These are phyloP conservation scores for Darksidea phi DNA, from an alignment of 495 filamentous ascomycete genomes.

Conservation along the genomic window DNA sequence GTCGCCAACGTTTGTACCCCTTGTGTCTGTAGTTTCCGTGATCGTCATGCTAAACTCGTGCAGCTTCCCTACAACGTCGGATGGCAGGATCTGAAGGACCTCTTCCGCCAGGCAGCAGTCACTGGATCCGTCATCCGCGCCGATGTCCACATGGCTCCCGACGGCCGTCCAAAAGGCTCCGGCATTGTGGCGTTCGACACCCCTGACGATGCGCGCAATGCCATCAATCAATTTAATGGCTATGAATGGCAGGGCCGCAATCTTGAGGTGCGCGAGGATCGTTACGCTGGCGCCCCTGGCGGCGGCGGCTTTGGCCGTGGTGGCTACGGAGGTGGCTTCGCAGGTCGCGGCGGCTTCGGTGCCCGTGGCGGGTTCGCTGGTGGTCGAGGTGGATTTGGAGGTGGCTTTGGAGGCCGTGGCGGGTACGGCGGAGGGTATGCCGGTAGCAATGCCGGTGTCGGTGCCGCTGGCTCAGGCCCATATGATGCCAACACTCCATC, in stretches of 20 bases:
- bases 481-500: constrained; percentile 48
- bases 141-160: constrained; percentile 88
- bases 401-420: constrained; percentile 53
- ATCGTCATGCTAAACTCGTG: constrained; percentile 40
- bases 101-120: constrained; percentile 89
- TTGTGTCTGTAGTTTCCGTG: constrained; percentile 28
- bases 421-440: constrained; percentile 45
- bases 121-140: constrained; percentile 87
- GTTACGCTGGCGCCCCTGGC: constrained; percentile 70
- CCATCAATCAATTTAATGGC: constrained; percentile 95
- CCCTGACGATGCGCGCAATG: constrained; percentile 89
- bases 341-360: constrained; percentile 51
- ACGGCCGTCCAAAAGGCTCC: constrained; percentile 91
- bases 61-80: constrained; percentile 97
- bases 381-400: constrained; percentile 54
- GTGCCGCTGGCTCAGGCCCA: constrained; percentile 45
- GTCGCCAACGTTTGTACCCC: constrained; percentile 90
- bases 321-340: constrained; percentile 48
- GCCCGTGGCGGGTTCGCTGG: constrained; percentile 50
- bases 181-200: constrained; percentile 96
- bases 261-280: constrained; percentile 93
- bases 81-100: constrained; percentile 98
- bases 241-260: constrained; percentile 96
- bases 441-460: constrained; percentile 50
- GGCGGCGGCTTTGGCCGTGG: constrained; percentile 52